Evolutionary conservation across 2,329 filamentous ascomycete species (phyloP), one percentile per base, ranked within the genome.

Genomic region (Cryoendolithus antarcticus): DNA sequence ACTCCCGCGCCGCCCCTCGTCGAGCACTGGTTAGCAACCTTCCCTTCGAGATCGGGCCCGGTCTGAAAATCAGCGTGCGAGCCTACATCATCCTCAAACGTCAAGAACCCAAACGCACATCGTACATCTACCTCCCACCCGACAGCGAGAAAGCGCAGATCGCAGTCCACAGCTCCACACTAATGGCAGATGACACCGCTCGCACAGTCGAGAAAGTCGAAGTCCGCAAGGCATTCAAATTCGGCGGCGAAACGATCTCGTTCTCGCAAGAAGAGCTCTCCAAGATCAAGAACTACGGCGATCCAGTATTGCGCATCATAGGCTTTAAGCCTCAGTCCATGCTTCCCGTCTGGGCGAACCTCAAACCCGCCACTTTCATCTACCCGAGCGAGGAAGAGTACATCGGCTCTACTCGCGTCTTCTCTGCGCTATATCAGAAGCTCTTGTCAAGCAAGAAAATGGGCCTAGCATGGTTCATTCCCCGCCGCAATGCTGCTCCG

Each of bases 321-420:
- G 91, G 91, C 4, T 98, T 98, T 71, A 98, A 96, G 57, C 77
- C 85, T 5, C 68, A 83, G 21, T 75, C 74, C 1, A 66, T 75
- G 52, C 67, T 95, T 2, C 82, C 83, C 0, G 69, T 81, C 11
- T 95, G 89, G 86, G 84, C 86, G 1, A 86, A 84, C 28, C 70
- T 84, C 35, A 85, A 83, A 55, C 86, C 88, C 51, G 84, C 88
- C 0, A 85, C 78, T 0, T 98, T 95, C 60, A 84, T 98, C 42
- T 96, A 93, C 54, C 91, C 91, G 0, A 91, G 82, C 11, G 91
- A 98, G 61, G 80, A 86, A 46, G 82, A 85, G 45, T 93, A 79
- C 51, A 73, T 95, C 19, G 91, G 91, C 12, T 96, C 88, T 1
- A 93, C 86, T 0, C 79, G 91, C 6, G 86, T 94, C 2, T 98